Base-by-base conservation (phyloP, 1,139 yeast genomes). In the Yamadazyma epiphylla region DNA sequence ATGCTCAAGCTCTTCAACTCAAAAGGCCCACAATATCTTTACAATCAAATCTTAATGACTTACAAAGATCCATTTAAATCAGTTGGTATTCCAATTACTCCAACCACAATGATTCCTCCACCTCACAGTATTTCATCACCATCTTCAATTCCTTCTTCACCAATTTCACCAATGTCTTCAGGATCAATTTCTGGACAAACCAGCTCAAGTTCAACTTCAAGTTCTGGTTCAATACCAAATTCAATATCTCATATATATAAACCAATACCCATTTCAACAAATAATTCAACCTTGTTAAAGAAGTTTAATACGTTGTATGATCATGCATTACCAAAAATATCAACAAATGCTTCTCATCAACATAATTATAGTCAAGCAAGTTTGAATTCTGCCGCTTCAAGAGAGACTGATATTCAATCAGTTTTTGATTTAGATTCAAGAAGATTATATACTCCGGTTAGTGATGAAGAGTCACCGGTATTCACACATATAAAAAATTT, bases 11-110 rank as follows among this genome's bases (percentile, higher is more conserved):
- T 54, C 25, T 65, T 66, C 38, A 47, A 51, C 36, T 45, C 60
- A 14, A 49, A 49, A 30, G 72, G 71, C 13, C 69, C 70, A 3
- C 66, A 57, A 36, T 53, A 44, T 35, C 43, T 59, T 24, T 53
- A 46, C 40, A 49, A 46, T 25, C 59, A 53, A 39, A 34, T 53
- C 30, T 31, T 41, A 22, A 24, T 39, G 23, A 36, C 42, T 33
- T 48, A 54, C 39, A 45, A 44, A 27, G 43, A 39, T 20, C 45
- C 45, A 21, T 39, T 33, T 32, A 37, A 32, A 27, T 25, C 29
- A 5, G 29, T 26, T 16, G 25, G 32, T 15, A 27, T 13, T 15
- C 26, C 38, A 29, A 17, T 17, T 21, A 24, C 38, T 14, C 30
- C 42, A 17, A 24, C 31, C 13, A 19, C 26, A 27, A 22, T 13